Evolutionary conservation across 2,329 filamentous ascomycete genomes (phyloP).

Genomic region (Calonectria honghensis): DNA sequence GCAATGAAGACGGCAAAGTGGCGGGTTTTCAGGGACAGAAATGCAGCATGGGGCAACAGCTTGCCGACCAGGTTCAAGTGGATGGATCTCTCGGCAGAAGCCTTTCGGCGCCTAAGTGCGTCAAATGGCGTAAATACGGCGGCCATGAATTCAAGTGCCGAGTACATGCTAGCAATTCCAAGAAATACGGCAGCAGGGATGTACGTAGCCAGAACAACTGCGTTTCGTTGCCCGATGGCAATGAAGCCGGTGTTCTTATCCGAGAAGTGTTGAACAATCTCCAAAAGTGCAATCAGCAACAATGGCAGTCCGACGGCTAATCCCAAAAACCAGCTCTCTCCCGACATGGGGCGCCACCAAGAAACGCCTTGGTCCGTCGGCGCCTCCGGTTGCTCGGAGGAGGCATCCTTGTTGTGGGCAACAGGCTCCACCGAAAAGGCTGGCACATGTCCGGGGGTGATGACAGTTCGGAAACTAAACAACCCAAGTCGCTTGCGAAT

Average conservation of each 20-base stretch:
- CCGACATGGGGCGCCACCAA: slow-evolving; percentile 52
- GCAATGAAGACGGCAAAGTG: slow-evolving; percentile 52
- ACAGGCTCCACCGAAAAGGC: slow-evolving; percentile 42
- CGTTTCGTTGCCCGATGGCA: slow-evolving; percentile 37
- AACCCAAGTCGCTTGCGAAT: slow-evolving; percentile 39
- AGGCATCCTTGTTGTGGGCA: slow-evolving; percentile 32
- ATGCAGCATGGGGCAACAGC: slow-evolving; percentile 49
- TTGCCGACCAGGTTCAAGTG: slow-evolving; percentile 48
- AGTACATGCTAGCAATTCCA: slow-evolving; percentile 50
- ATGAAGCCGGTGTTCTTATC: slow-evolving; percentile 54
- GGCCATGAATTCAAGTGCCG: slow-evolving; percentile 46
- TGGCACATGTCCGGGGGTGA: slow-evolving; percentile 31
- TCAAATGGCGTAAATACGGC: slow-evolving; percentile 52
- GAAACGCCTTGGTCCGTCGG: slow-evolving; percentile 26
- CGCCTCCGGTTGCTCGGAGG: slow-evolving; percentile 22
- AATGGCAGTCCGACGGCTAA: slow-evolving; percentile 51
- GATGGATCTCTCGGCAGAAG: slow-evolving; percentile 44
- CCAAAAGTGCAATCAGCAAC: slow-evolving; percentile 46
- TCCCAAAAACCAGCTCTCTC: slow-evolving; percentile 50
- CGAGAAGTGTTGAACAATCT: slow-evolving; percentile 51
- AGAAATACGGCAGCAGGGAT: slow-evolving; percentile 50
- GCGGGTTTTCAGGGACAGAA: slow-evolving; percentile 43
- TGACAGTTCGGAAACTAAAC: slow-evolving; percentile 39
- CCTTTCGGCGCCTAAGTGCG: slow-evolving; percentile 47
- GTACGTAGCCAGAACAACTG: slow-evolving; percentile 56